phyloP scores from a whole-genome alignment of 2,329 filamentous ascomycete species.

The Fusarium zealandicum region DNA sequence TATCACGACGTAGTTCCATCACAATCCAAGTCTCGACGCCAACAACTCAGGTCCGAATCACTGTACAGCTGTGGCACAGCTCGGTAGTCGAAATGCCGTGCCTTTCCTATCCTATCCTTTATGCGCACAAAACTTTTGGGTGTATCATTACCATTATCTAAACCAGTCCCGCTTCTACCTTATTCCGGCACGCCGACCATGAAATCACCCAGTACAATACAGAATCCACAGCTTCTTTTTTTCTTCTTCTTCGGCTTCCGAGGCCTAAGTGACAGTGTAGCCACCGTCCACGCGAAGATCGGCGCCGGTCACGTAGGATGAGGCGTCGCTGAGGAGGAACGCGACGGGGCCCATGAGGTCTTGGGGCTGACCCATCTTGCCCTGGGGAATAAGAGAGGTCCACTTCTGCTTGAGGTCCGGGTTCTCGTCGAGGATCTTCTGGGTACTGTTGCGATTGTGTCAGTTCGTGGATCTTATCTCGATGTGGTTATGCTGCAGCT shows the following conservation, averaged over 20 bases:
- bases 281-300: conserved; percentile 86
- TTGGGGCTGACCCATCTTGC: conserved; percentile 90
- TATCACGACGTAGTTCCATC: neutral
- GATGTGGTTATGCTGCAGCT: neutral
- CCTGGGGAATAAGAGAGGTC: conserved; percentile 90
- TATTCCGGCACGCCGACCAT: conserved; percentile 16
- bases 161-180: conserved; percentile 19
- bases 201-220: conserved; percentile 4
- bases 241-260: neutral
- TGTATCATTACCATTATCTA: conserved; percentile 31
- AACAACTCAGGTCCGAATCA: neutral
- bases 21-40: neutral
- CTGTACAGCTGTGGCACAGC: neutral
- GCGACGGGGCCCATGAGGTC: conserved; percentile 94
- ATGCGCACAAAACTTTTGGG: neutral
- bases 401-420: conserved; percentile 88
- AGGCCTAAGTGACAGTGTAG: conserved; percentile 76
- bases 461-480: neutral
- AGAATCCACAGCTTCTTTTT: conserved; percentile 9
- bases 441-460: conserved; percentile 64
- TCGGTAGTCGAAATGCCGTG: neutral
- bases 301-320: conserved; percentile 73
- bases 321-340: conserved; percentile 83
- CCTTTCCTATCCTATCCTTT: neutral
- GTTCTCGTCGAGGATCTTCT: conserved; percentile 94